phyloP scores from a whole-genome alignment of 176 grass and related monocot genomes.

The Sorghum bicolor region Sorghum_bicolor_NCBIv3 NC_012872.2:73861001-73861500 shows the following conservation, averaged over 20 bases:
- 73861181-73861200: neutral
- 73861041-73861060: conserved; percentile 58
- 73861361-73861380: neutral
- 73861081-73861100: conserved; percentile 56
- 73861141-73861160: conserved; percentile 46
- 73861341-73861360: neutral
- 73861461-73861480: neutral
- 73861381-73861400: neutral
- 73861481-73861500: neutral
- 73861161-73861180: neutral
- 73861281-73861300: neutral
- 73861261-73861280: neutral
- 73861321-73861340: neutral
- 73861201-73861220: neutral
- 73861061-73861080: conserved; percentile 45
- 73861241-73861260: neutral
- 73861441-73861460: neutral
- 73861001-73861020: conserved; percentile 56
- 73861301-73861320: neutral
- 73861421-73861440: neutral
- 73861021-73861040: conserved; percentile 58
- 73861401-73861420: neutral
- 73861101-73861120: conserved; percentile 28
- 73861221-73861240: neutral
- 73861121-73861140: conserved; percentile 62